Evolutionary conservation across 768 basidiomycete genomes (phyloP), one percentile per base, ranked within the genome.

Genomic region (Phaeotremella skinneri): DNA sequence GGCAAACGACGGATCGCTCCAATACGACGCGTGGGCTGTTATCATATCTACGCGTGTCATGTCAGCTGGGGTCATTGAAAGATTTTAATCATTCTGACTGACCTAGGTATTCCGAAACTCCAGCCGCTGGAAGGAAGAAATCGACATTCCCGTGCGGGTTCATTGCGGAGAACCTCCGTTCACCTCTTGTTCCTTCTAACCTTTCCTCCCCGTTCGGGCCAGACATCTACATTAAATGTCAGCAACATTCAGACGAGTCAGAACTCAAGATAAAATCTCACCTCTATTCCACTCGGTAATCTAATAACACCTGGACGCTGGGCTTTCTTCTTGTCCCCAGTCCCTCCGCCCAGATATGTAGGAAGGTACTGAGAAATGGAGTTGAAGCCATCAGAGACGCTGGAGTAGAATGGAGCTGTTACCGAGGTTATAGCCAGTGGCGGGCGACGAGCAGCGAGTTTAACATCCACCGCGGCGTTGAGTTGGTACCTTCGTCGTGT

Each of bases 121-220:
- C 78, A 7, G 77, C 74, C 6, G 74, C 68, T 4, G 79, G 78
- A n/a, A 80, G 66, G 59, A 71, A 76, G 54, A 78, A 80, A 58
- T 80, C 79, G 4, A 81, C 56, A 50, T 79, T 80, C 2, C 80
- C 80, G 61, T 80, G 80, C 2, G 79, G 79, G 53, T 81, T 81
- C 41, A 81, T 61, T 0, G 80, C 80, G 9, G 70, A 71, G 62
- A 81, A 80, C n/a, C 80, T 62, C 1, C 77, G 52, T 54, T 79
- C 77, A 4, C 69, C 77, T 50, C 71, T 58, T 0, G 69, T 59
- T 0, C 78, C 78, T 59, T 73, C 63, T 2, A 78, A 58, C n/a
- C 68, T 45, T 51, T 78, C 76, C 50, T 74, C 68, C 0, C 76
- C 76, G 23, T 53, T 62, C 3, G 76, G 70, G 16, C 77, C 77